These are phyloP conservation scores for Eucalyptus pauciflora DNA, from an alignment of 345 rosid species.

Conservation along the genomic window DNA sequence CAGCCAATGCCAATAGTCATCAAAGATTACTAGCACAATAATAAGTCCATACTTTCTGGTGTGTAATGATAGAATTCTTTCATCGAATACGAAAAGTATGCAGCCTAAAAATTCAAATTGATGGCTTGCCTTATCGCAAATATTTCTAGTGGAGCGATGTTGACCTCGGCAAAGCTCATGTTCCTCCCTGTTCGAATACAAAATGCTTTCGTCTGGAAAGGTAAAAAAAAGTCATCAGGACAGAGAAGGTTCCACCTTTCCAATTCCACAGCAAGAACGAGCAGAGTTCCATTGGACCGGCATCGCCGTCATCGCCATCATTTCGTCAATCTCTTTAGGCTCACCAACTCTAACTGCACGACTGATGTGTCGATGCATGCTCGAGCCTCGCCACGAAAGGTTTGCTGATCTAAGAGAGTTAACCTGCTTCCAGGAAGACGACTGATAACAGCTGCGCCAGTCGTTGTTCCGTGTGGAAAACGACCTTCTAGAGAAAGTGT, in stretches of 20 bases:
- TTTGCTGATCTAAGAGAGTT: background rate
- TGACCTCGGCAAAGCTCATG: background rate
- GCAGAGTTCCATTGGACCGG: background rate
- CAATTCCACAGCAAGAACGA: background rate
- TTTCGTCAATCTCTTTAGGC: background rate
- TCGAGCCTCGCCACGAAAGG: background rate
- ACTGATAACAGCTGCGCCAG: background rate
- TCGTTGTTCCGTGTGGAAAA: background rate
- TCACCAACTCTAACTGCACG: background rate
- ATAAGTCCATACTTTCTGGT: background rate
- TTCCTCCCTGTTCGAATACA: background rate
- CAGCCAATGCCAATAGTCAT: background rate
- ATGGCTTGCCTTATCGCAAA: background rate
- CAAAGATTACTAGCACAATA: background rate
- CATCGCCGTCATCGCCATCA: background rate
- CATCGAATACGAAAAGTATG: background rate
- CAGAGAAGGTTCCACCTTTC: background rate
- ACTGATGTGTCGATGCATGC: background rate
- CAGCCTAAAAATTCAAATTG: background rate
- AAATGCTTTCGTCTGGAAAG: background rate
- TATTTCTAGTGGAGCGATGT: background rate
- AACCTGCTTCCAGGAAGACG: background rate
- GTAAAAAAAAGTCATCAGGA: background rate
- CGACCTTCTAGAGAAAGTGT: background rate
- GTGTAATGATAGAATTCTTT: background rate